Evolutionary conservation across 2,329 filamentous ascomycete species (phyloP).

Genomic region (Penicillium rolfsii): DNA sequence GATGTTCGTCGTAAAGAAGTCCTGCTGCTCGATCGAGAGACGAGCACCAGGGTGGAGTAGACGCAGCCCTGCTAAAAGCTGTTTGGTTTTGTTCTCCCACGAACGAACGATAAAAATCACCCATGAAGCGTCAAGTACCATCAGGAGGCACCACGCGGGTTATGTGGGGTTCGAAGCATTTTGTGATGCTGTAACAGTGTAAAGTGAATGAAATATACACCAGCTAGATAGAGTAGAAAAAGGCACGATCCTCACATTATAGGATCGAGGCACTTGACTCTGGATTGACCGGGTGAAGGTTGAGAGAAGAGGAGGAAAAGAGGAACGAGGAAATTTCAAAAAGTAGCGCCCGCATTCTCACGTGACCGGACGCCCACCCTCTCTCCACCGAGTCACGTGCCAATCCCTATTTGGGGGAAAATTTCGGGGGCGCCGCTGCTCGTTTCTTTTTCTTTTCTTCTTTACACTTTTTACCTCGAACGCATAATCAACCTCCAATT

Average conservation of each 20-base stretch:
- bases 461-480: constrained; percentile 49
- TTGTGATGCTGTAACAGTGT: not conserved
- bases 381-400: constrained; percentile 14
- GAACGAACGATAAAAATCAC: constrained; percentile 47
- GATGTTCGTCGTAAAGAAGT: constrained; percentile 54
- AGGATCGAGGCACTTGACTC: constrained; percentile 8
- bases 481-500: constrained; percentile 56
- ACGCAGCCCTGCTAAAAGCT: constrained; percentile 56
- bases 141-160: constrained; percentile 30
- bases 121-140: constrained; percentile 44
- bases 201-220: not conserved
- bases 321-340: constrained; percentile 5
- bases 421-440: constrained; percentile 10
- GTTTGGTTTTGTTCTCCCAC: constrained; percentile 53
- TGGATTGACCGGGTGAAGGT: not conserved
- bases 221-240: not conserved
- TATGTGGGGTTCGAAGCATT: constrained; percentile 27
- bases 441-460: constrained; percentile 27
- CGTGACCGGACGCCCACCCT: constrained; percentile 14
- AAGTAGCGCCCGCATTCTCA: constrained; percentile 11
- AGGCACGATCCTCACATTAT: constrained; percentile 21
- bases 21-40: constrained; percentile 44
- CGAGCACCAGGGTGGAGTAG: constrained; percentile 54
- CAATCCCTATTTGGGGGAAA: constrained; percentile 18
- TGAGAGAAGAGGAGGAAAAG: constrained; percentile 4